Base-by-base conservation (phyloP, 2,329 filamentous ascomycete genomes). In the Coniella lustricola region DNA sequence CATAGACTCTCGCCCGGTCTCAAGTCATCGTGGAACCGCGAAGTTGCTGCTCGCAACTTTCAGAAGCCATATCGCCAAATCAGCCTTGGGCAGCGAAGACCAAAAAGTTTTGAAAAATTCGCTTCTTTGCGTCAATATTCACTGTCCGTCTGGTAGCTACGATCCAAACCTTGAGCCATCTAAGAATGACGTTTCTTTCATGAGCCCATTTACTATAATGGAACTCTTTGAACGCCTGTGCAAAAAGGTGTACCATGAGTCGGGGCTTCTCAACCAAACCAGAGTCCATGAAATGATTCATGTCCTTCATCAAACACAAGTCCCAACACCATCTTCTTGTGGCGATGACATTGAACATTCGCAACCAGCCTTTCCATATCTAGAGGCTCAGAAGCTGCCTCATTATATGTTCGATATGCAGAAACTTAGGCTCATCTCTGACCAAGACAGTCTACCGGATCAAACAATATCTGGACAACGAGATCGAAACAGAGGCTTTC, bases 121-220 rank as follows among this genome's bases (percentile, higher is more conserved):
- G 0, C 89, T 90, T 59, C 63, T 89, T 35, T 72, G 72, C 35
- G 63, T 90, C 33, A 76, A 81, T 49, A 79, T 90, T 25, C 62
- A 61, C 13, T 90, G 84, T 57, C 74, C 79, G 0, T 60, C 67
- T 1, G 73, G 73, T 22, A 81, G 71, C 50, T 90, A 90, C 57
- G 86, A 90, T 63, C 70, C 75, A 1, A 90, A 90, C 55, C 64
- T 90, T 5, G 81, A 88, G 51, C 78, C 85, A 3, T 70, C 79
- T 3, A 90, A 90, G 60, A 80, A 87, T 49, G 79, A 88, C 56
- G 74, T 90, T 2, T 58, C 88, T 1, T 89, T 90, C 58, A 69
- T 68, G 4, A 69, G 87, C 44, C 75, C 82, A 53, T 41, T 62
- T 2, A 42, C 46, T 2, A 38, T 79, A 0, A 54, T 78, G 2